Conservation (phyloP, 2,329 filamentous ascomycete species). For the Monilinia polystroma region DNA sequence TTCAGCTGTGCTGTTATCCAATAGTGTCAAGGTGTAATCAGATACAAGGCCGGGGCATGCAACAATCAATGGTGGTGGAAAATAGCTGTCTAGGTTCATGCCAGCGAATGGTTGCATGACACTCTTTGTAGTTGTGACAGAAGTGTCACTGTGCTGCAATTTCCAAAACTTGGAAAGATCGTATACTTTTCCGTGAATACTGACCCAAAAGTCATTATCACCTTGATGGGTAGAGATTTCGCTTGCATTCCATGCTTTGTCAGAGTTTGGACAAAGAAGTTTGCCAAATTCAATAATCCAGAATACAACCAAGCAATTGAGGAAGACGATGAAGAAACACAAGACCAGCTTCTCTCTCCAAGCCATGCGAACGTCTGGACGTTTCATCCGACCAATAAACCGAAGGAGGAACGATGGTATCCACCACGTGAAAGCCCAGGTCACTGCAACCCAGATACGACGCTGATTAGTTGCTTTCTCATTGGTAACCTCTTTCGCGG, state of each 20-base stretch:
- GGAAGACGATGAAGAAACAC: conserved; percentile 72
- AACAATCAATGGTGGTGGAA: conserved; percentile 71
- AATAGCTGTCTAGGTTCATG: conserved; percentile 78
- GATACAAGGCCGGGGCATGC: conserved; percentile 74
- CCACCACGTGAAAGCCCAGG: conserved; percentile 90
- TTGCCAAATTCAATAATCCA: conserved; percentile 87
- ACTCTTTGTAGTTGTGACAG: conserved; percentile 56
- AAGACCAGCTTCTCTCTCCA: conserved; percentile 95
- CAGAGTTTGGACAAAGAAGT: conserved; percentile 82
- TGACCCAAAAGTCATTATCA: conserved; percentile 80
- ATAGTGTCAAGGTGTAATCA: conserved; percentile 54
- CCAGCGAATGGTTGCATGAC: conserved; percentile 79
- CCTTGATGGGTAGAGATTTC: conserved; percentile 71
- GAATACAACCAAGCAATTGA: conserved; percentile 83
- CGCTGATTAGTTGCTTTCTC: conserved; percentile 62
- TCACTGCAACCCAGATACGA: conserved; percentile 75
- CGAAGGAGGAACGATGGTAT: conserved; percentile 82
- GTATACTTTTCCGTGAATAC: conserved; percentile 84
- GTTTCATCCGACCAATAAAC: conserved; percentile 90
- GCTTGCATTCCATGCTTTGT: conserved; percentile 79
- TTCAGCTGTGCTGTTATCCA: conserved; percentile 62
- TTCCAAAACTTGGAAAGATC: conserved; percentile 89
- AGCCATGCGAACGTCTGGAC: conserved; percentile 92
- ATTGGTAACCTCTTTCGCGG: conserved; percentile 73
- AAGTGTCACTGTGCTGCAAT: conserved; percentile 75